Evolutionary conservation across 2,329 filamentous ascomycete species (phyloP).

Genomic region (Colletotrichum sublineola): DNA sequence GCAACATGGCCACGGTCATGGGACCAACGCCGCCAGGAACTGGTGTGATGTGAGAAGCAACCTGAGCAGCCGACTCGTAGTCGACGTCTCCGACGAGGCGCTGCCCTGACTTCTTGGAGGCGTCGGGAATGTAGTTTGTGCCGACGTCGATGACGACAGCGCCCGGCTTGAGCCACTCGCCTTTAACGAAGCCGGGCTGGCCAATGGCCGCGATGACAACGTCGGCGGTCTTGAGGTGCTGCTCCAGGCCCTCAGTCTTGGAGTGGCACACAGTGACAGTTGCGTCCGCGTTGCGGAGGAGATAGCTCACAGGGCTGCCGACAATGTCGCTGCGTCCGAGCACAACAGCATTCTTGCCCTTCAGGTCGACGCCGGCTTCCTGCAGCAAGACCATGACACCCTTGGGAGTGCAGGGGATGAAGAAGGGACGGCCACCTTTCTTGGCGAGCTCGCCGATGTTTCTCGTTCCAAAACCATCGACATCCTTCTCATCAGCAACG

Average conservation of each 20-base stretch:
- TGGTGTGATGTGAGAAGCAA: slow-evolving; percentile 94
- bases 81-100: slow-evolving; percentile 96
- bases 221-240: slow-evolving; percentile 85
- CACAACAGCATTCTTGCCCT: slow-evolving; percentile 94
- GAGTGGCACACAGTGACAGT: slow-evolving; percentile 98
- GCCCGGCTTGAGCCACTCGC: slow-evolving; percentile 94
- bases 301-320: slow-evolving; percentile 94
- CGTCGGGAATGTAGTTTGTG: slow-evolving; percentile 93
- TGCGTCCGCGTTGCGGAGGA: slow-evolving; percentile 94
- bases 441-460: slow-evolving; percentile 99
- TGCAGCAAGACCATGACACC: slow-evolving; percentile 94
- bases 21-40: slow-evolving; percentile 97
- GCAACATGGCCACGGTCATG: slow-evolving; percentile 98
- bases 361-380: slow-evolving; percentile 84
- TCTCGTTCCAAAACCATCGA: slow-evolving; percentile 92
- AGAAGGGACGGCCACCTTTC: slow-evolving; percentile 88
- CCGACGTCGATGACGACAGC: slow-evolving; percentile 98
- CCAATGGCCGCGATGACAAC: slow-evolving; percentile 94
- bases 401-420: slow-evolving; percentile 96
- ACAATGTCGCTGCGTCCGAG: slow-evolving; percentile 97
- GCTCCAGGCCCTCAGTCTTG: slow-evolving; percentile 79
- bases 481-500: slow-evolving; percentile 94
- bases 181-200: slow-evolving; percentile 87
- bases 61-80: slow-evolving; percentile 84
- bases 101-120: slow-evolving; percentile 90